Conservation (phyloP, 2,329 filamentous ascomycete genomes). For the Arthrobotrys pseudoclavata region DNA sequence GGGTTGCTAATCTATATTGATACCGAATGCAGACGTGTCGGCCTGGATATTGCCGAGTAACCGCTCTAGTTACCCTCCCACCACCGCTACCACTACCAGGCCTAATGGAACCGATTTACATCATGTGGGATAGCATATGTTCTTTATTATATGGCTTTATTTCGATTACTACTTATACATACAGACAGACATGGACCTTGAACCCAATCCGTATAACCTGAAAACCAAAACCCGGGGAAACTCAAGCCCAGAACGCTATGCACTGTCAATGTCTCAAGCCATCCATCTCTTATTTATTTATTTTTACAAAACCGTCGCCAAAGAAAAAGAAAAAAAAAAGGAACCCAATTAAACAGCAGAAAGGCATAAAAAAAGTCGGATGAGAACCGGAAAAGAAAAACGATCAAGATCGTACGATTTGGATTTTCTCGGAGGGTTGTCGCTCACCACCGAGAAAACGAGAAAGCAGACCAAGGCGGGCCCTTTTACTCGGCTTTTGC, state of each 20-base stretch:
- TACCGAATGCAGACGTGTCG: constrained; percentile 33
- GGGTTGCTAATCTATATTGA: not conserved
- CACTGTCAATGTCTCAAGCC: not conserved
- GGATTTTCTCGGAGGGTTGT: constrained; percentile 14
- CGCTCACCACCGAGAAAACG: constrained; percentile 38
- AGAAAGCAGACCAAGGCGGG: constrained; percentile 42
- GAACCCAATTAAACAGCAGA: not conserved
- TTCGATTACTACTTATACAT: constrained; percentile 16
- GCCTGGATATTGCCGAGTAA: constrained; percentile 37
- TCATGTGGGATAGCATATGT: not conserved
- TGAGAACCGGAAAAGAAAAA: not conserved
- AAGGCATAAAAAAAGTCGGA: not conserved
- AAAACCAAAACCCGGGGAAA: constrained; percentile 20
- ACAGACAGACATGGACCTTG: constrained; percentile 10
- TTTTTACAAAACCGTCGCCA: not conserved
- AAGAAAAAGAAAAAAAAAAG: not conserved
- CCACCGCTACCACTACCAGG: not conserved
- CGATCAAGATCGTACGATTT: constrained; percentile 4
- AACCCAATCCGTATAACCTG: constrained; percentile 8
- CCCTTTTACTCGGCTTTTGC: constrained; percentile 42
- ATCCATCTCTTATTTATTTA: constrained; percentile 3
- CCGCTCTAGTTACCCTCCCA: not conserved
- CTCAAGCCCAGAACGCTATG: constrained; percentile 24
- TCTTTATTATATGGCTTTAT: not conserved
- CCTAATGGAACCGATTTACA: not conserved